These are phyloP conservation scores for Chytridium lagenaria DNA, from an alignment of 371 early-diverging fungal genomes.

Conservation along the genomic window DNA sequence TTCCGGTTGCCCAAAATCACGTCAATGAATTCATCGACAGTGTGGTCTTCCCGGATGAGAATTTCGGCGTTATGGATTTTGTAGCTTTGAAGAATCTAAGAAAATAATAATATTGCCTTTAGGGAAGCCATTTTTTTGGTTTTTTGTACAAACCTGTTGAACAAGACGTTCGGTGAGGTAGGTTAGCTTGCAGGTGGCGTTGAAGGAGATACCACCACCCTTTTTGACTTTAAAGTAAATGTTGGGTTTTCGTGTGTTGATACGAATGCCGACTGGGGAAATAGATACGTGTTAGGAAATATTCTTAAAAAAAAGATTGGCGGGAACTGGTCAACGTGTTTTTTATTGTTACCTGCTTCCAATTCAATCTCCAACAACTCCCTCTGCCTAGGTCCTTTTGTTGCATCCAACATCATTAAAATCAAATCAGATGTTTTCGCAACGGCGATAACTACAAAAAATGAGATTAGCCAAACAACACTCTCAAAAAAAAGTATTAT, in stretches of 20 bases:
- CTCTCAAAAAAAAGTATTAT: not conserved
- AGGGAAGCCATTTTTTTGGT: no score
- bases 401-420: conserved; percentile 81
- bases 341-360: conserved; percentile 71
- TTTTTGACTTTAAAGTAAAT: conserved; percentile 97
- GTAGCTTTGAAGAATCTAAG: conserved; percentile 93
- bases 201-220: conserved; percentile 97
- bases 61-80: conserved; percentile 98
- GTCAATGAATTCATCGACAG: conserved; percentile 99
- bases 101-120: conserved; percentile 34
- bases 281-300: not conserved
- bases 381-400: conserved; percentile 83
- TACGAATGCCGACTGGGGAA: conserved; percentile 88
- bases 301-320: conserved; percentile 2
- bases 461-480: no score
- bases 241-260: conserved; percentile 92
- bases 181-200: conserved; percentile 88
- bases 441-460: conserved; percentile 70
- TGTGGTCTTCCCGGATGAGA: conserved; percentile 96
- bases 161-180: conserved; percentile 90
- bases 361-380: conserved; percentile 95
- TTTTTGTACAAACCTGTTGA: conserved; percentile 67
- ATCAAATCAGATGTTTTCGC: conserved; percentile 98
- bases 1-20: conserved; percentile 97
- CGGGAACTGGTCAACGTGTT: no score